Evolutionary conservation across 176 grass and related monocot species (phyloP).

Genomic region (Avena insularis): DNA sequence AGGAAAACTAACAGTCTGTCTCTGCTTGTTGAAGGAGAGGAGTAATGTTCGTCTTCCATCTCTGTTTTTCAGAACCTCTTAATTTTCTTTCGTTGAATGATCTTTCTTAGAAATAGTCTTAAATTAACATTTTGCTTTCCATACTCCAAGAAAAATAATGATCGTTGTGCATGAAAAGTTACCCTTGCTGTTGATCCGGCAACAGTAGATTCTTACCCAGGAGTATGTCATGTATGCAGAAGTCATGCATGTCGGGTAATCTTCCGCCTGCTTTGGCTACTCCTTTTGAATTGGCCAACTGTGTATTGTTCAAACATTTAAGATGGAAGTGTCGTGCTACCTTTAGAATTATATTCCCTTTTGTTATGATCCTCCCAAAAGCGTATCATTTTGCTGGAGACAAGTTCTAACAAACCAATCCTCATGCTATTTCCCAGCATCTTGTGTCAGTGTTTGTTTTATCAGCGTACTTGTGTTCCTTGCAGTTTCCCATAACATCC

Average conservation of each 20-base stretch:
- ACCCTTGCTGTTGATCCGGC: background rate
- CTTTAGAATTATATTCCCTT: background rate
- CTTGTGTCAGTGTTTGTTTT: background rate
- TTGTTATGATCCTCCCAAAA: background rate
- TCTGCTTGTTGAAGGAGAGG: conserved; percentile 70
- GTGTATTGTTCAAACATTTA: background rate
- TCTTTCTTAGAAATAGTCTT: background rate
- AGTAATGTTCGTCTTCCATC: conserved; percentile 45
- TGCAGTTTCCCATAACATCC: conserved; percentile 40
- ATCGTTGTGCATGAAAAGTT: background rate
- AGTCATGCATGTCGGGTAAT: background rate
- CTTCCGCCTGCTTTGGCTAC: background rate
- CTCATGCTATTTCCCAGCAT: conserved; percentile 29
- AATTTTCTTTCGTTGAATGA: conserved; percentile 16
- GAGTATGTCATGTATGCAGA: background rate
- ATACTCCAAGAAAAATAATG: background rate
- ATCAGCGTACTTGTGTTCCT: conserved; percentile 36
- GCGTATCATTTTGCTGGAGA: background rate
- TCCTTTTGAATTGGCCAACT: background rate
- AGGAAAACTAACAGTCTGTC: conserved; percentile 81
- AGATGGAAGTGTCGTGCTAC: background rate
- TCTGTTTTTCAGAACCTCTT: conserved; percentile 39
- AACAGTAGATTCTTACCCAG: conserved; percentile 13
- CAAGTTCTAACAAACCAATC: conserved; percentile 18
- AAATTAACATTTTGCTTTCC: conserved; percentile 29